Evolutionary conservation across 352 stramenopile genomes (phyloP).

Genomic region (Globisporangium spiculum): DNA sequence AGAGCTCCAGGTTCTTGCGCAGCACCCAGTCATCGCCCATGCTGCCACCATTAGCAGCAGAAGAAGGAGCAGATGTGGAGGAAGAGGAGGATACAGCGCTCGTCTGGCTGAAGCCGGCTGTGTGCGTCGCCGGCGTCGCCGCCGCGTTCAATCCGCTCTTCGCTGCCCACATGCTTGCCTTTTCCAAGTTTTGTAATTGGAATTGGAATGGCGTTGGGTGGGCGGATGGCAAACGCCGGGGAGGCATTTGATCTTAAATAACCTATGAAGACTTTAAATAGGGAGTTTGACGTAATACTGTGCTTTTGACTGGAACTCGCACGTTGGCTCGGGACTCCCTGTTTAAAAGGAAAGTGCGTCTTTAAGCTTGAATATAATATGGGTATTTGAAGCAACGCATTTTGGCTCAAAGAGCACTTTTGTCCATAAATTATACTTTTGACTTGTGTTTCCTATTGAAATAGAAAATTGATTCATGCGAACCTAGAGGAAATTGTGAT

Average conservation of each 20-base stretch:
- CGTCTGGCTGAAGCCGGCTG: background rate
- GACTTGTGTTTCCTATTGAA: background rate
- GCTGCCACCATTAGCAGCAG: background rate
- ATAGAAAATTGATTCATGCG: background rate
- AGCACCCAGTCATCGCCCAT: constrained; percentile 52
- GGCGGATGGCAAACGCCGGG: background rate
- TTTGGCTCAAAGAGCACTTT: background rate
- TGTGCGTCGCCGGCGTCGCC: background rate
- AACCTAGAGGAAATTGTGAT: background rate
- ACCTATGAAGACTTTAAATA: background rate
- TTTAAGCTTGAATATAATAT: background rate
- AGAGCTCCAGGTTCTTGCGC: constrained; percentile 53
- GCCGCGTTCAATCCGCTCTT: background rate
- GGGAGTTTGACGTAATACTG: background rate
- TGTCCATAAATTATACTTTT: background rate
- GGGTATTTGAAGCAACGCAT: background rate
- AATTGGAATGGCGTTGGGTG: background rate
- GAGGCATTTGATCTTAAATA: background rate
- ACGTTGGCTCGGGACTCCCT: background rate
- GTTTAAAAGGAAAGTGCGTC: background rate
- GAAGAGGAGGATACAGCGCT: background rate
- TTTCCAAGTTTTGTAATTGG: background rate
- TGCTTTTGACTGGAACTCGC: background rate
- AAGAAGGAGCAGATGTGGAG: background rate
- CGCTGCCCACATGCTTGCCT: constrained; percentile 4